Evolutionary conservation across 345 rosid species (phyloP), one percentile per base, ranked within the genome.

Genomic region (Microthlaspi erraticum): DNA sequence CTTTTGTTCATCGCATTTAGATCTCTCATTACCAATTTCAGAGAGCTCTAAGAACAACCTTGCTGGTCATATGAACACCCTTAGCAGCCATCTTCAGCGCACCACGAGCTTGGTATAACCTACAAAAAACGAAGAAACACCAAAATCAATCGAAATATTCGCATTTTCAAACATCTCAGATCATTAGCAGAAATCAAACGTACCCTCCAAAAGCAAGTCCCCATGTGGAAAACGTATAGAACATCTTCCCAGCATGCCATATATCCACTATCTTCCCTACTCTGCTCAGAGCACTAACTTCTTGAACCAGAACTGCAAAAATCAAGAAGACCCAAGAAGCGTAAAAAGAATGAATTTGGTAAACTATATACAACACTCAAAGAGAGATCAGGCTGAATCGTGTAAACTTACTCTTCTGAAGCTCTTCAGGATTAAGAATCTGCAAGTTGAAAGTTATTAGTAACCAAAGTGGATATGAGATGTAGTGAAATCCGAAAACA

Each of bases 161-260:
- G 17, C 58, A 31, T 54, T 55, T 50, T 43, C 19, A 16, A 42
- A 23, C 32, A 50, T 42, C 19, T 44, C 17, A 23, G 16, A 50
- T 20, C 41, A 38, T 53, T 32, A 36, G 45, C 46, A 23, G 42
- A 80, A 34, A 49, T 17, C 26, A 60, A 20, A 77, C 82, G 66
- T 70, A 93, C 99, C 99, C 97, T 53, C 84, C 83, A 36, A 89
- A 71, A 7, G 97, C 86, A 34, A 93, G 91, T 56, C 97, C 98
- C 97, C 93, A 91, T 3, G 96, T 89, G 43, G 95, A 81, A 19
- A 93, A 76, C 10, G 90, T 60, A 71, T 93, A 91, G 75, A 91
- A 89, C 85, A 89, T 65, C 73, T 76, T 83, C 38, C 97, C 96
- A 9, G 93, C 97, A 73, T 89, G 90, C 97, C 99, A 93, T 72